Base-by-base conservation (phyloP, 2,329 filamentous ascomycete genomes). In the Calonectria naviculata region DNA sequence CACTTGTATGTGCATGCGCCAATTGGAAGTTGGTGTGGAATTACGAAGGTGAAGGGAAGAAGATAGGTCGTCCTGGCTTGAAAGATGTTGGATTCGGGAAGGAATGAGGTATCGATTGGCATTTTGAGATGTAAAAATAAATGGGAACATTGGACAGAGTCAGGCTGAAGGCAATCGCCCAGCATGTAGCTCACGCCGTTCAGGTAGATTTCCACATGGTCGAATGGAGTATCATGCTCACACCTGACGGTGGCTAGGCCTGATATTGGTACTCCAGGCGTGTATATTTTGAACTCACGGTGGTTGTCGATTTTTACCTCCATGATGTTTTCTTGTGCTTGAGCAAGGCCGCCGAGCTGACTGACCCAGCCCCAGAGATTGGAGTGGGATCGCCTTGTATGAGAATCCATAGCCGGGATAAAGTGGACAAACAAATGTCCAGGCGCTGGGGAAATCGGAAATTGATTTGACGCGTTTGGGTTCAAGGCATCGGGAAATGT, bases 231-330 rank as follows among this genome's bases (percentile, higher is more conserved):
- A 21, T 76, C 68, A 3, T 65, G 26, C 15, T 65, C 67, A 0
- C 71, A 56, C 0, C 52, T 70, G 4, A 78, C 44, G 0, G 65
- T 68, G 0, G 74, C 68, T 0, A 29, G 42, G 41, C 75, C 75
- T 1, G 74, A 65, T 2, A 77, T 67, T 10, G 52, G 60, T 3
- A 71, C 76, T 5, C 75, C 75, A 1, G 65, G 72, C 2, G 73
- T 76, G 4, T 77, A 77, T 9, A 70, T 47, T 15, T 78, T 76
- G 26, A 73, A 74, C 28, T 72, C 65, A 9, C 68, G 73, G 3
- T 77, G 74, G 5, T 75, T 62, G 34, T 78, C 67, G n/a, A 78
- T 67, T 1, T 62, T 38, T 5, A 78, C 67, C 8, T 75, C 66
- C 15, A 78, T 58, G 8, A 21, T 29, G n/a, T 36, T 21, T 28